phyloP scores from a whole-genome alignment of 805 yeast species.

The Ogataea zsoltii region DNA sequence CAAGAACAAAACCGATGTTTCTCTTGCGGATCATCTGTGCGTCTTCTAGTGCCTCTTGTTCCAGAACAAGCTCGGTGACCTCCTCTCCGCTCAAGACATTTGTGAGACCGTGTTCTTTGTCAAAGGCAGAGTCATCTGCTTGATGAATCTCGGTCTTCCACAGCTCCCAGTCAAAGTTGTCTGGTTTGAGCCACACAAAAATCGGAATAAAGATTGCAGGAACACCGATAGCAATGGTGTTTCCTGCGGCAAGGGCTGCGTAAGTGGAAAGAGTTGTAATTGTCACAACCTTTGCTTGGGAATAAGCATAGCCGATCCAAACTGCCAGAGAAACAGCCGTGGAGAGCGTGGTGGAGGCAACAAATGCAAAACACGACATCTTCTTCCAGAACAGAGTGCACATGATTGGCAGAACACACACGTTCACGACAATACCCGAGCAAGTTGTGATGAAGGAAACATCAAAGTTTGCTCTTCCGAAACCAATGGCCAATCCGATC shows the following conservation, averaged over 20 bases:
- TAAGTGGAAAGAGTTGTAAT: constrained; percentile 46
- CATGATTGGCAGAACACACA: constrained; percentile 53
- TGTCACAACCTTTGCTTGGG: constrained; percentile 25
- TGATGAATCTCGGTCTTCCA: constrained; percentile 43
- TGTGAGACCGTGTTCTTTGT: constrained; percentile 32
- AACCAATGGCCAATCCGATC: constrained; percentile 53
- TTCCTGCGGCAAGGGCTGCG: constrained; percentile 56
- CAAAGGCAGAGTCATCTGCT: constrained; percentile 41
- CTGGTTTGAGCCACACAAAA: constrained; percentile 45
- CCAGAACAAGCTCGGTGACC: constrained; percentile 29
- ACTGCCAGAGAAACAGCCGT: constrained; percentile 48
- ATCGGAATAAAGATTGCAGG: constrained; percentile 48
- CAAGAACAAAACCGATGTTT: constrained; percentile 29
- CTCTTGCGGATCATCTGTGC: constrained; percentile 27
- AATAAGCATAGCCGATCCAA: constrained; percentile 38
- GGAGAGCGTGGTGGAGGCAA: constrained; percentile 44
- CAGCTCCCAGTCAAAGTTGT: constrained; percentile 50
- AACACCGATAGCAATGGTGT: constrained; percentile 53
- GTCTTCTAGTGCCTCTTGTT: constrained; percentile 25
- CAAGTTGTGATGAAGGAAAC: constrained; percentile 55
- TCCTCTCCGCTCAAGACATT: constrained; percentile 32
- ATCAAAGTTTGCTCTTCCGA: constrained; percentile 50
- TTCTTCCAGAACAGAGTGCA: constrained; percentile 46
- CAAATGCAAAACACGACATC: constrained; percentile 48
- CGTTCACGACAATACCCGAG: constrained; percentile 55